phyloP scores from a whole-genome alignment of 2,329 filamentous ascomycete species.

The Colletotrichum trifolii region DNA sequence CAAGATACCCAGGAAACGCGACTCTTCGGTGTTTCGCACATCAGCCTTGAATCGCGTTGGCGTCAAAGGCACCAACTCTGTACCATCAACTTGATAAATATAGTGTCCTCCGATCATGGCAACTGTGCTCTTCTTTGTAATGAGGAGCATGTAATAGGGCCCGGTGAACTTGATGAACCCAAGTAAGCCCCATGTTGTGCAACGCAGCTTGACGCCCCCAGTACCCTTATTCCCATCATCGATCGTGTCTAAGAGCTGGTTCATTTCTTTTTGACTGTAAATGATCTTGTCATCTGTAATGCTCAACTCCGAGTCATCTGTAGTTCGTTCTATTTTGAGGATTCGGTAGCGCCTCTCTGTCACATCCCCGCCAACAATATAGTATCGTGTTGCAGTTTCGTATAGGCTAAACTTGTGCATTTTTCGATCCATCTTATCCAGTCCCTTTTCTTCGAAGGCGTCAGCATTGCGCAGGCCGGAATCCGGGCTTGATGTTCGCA shows the following conservation, averaged over 20 bases:
- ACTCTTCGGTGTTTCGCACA: slow-evolving; percentile 84
- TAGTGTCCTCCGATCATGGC: slow-evolving; percentile 97
- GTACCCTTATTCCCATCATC: slow-evolving; percentile 94
- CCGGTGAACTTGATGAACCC: slow-evolving; percentile 97
- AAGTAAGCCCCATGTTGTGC: slow-evolving; percentile 91
- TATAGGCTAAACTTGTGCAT: slow-evolving; percentile 99
- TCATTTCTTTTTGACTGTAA: slow-evolving; percentile 93
- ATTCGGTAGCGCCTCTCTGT: slow-evolving; percentile 90
- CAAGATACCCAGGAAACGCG: slow-evolving; percentile 87
- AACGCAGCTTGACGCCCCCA: slow-evolving; percentile 89
- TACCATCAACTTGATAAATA: slow-evolving; percentile 93
- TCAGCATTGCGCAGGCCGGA: slow-evolving; percentile 46
- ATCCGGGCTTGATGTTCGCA: slow-evolving; percentile 65
- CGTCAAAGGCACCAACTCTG: slow-evolving; percentile 88
- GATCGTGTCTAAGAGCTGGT: slow-evolving; percentile 90
- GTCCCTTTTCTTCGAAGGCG: slow-evolving; percentile 46
- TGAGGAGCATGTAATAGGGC: slow-evolving; percentile 95
- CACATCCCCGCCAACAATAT: slow-evolving; percentile 92
- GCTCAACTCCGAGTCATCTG: slow-evolving; percentile 77
- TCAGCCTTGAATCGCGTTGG: slow-evolving; percentile 82
- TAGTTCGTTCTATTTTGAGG: slow-evolving; percentile 92
- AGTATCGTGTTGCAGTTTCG: slow-evolving; percentile 92
- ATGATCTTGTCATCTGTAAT: slow-evolving; percentile 95
- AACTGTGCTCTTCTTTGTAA: slow-evolving; percentile 95
- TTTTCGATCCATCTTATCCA: slow-evolving; percentile 60